phyloP scores from a whole-genome alignment of 2,329 filamentous ascomycete genomes.

The Claviceps cyperi region DNA sequence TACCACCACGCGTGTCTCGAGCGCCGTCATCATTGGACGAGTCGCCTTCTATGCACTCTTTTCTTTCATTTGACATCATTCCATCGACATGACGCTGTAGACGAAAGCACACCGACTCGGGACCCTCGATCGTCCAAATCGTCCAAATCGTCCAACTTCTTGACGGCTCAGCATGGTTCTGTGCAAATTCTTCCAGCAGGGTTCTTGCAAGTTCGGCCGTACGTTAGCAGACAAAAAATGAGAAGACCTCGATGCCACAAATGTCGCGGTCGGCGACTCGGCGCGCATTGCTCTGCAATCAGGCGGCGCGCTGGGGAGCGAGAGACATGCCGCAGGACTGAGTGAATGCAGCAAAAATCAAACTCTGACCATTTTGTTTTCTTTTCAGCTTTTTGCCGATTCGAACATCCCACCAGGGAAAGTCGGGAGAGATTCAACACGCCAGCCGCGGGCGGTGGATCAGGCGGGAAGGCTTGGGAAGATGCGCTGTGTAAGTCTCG shows the following conservation, averaged over 20 bases:
- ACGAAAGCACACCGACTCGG: neutral
- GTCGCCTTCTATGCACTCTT: neutral
- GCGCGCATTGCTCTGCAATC: neutral
- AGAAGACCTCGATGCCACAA: neutral
- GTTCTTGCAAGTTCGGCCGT: constrained; percentile 37
- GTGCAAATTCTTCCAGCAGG: constrained; percentile 36
- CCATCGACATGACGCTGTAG: constrained; percentile 5
- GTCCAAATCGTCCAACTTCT: neutral
- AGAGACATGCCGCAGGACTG: neutral
- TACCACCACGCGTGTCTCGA: too few relatives aligned
- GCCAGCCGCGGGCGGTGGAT: constrained; percentile 18
- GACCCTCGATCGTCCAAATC: neutral
- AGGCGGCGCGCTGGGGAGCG: neutral
- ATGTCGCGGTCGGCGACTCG: neutral
- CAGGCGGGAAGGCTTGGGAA: constrained; percentile 12
- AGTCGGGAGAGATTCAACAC: constrained; percentile 43
- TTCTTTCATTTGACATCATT: neutral
- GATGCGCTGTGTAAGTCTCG: constrained; percentile 11
- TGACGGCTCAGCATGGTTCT: constrained; percentile 20
- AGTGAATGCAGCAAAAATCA: neutral
- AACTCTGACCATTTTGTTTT: neutral
- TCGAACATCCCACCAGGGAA: constrained; percentile 35
- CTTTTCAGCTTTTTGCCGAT: constrained; percentile 33
- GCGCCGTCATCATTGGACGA: neutral
- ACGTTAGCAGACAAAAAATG: neutral